Base-by-base conservation (phyloP, 345 rosid species). In the Corymbia maculata region DNA sequence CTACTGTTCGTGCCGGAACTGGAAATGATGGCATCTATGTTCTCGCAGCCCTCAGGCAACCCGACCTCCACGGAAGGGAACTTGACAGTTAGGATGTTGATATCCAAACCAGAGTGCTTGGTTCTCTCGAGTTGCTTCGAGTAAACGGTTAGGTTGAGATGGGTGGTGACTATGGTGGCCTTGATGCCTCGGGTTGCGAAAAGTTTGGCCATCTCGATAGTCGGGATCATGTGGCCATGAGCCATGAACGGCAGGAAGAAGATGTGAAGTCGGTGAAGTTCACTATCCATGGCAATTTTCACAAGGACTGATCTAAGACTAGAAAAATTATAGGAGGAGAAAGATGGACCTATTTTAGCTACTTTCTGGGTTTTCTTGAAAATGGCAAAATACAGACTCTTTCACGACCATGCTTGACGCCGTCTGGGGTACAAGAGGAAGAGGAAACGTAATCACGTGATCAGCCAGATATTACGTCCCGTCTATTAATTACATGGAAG, bases 1-100 rank as follows among this genome's bases (percentile, higher is more conserved):
- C 64, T 57, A 57, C 64, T 57, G 28, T 24, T 57, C n/a, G 12
- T 10, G 44, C 45, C 84, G 3, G 84, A 19, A 44, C 26, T 79
- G 64, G 45, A 89, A 87, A 55, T 14, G 90, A 93, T 14, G 36
- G 68, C 86, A 50, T 95, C 94, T 0, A 88, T 4, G 86, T 92
- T 92, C 85, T 95, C 95, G 50, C 91, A 93, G 12, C 94, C 94
- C 86, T 90, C 68, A 1, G 95, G 95, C 52, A 94, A 89, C 45
- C 95, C 96, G 0, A 85, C 92, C 89, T 91, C 92, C 13, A 19
- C 85, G 24, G 89, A 88, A 79, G 96, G 95, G 85, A 94, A 92
- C 32, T 91, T 79, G 88, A 86, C 88, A 57, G n/a, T 57, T 30
- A 85, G 86, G 87, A 90, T 59, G 66, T 89, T 66, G 85, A 94